Evolutionary conservation across 2,329 filamentous ascomycete genomes (phyloP).

Genomic region (Aspergillus amoenus): DNA sequence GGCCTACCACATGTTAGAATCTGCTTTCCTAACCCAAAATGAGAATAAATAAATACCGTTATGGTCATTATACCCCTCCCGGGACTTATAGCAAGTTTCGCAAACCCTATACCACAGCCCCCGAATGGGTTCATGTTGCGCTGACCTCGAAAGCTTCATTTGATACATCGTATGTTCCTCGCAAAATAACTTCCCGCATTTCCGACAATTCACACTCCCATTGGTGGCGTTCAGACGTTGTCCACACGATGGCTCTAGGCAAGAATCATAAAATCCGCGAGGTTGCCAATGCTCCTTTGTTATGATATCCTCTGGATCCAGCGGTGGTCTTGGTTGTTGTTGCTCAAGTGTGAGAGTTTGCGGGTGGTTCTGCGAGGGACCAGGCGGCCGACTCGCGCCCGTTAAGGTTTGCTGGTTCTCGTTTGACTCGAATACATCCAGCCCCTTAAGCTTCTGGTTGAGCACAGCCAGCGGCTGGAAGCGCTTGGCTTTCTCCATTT

Average conservation of each 20-base stretch:
- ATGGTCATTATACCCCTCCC: conserved; percentile 92
- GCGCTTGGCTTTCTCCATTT: conserved; percentile 87
- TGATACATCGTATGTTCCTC: conserved; percentile 99
- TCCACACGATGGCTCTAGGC: conserved; percentile 83
- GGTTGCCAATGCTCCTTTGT: conserved; percentile 87
- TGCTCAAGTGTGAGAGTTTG: conserved; percentile 24
- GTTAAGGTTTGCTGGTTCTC: conserved; percentile 56
- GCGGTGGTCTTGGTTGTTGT: conserved; percentile 38
- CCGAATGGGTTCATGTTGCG: conserved; percentile 82
- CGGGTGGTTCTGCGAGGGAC: conserved; percentile 22
- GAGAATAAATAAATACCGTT: conserved; percentile 48
- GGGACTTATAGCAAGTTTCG: conserved; percentile 98
- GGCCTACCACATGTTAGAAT: conserved; percentile 41
- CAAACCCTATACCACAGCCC: conserved; percentile 94
- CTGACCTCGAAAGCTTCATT: conserved; percentile 91
- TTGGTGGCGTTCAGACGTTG: conserved; percentile 75
- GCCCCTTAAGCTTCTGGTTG: conserved; percentile 88
- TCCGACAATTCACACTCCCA: conserved; percentile 87
- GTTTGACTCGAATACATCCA: conserved; percentile 94
- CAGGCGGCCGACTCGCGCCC: conserved; percentile 34
- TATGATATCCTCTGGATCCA: conserved; percentile 87
- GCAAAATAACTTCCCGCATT: conserved; percentile 90
- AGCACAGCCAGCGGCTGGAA: conserved; percentile 89
- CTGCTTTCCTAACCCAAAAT: neutral
- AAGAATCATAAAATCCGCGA: conserved; percentile 70